Conservation (phyloP, 495 filamentous ascomycete species). For the Bombardia bombarda region DNA sequence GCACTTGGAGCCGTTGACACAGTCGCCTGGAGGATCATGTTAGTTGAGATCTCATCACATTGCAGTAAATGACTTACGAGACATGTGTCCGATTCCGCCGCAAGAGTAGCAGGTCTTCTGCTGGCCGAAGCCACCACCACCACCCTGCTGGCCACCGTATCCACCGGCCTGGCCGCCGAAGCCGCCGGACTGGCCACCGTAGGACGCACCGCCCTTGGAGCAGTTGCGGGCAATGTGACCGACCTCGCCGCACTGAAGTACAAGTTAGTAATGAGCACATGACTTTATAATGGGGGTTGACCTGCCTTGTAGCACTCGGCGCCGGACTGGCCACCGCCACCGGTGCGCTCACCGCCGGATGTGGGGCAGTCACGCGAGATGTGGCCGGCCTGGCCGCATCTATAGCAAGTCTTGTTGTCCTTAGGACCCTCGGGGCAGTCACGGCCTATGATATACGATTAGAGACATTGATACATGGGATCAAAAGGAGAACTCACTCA, state of each 20-base stretch:
- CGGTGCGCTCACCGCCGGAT: slow-evolving; percentile 33
- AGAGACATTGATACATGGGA: slow-evolving; percentile 3
- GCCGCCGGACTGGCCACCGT: slow-evolving; percentile 34
- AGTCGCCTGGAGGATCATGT: slow-evolving; percentile 50
- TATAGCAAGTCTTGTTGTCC: slow-evolving; percentile 89
- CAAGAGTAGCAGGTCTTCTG: slow-evolving; percentile 97
- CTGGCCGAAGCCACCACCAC: slow-evolving; percentile 76
- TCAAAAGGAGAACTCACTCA: slow-evolving; percentile 52
- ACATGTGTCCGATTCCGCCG: slow-evolving; percentile 94
- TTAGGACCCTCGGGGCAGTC: slow-evolving; percentile 85
- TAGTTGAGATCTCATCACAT: background rate
- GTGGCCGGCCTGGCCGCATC: slow-evolving; percentile 81
- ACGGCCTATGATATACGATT: slow-evolving; percentile 49
- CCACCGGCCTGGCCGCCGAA: slow-evolving; percentile 43
- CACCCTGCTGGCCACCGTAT: slow-evolving; percentile 64
- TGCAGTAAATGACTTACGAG: slow-evolving; percentile 52
- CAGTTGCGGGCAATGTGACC: slow-evolving; percentile 98
- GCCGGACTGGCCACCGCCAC: slow-evolving; percentile 33
- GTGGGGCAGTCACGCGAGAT: slow-evolving; percentile 84
- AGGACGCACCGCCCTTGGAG: slow-evolving; percentile 52
- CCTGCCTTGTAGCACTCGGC: slow-evolving; percentile 84
- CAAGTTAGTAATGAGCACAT: background rate
- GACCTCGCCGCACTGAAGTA: slow-evolving; percentile 69
- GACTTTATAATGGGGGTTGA: background rate
- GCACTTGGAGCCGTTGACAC: slow-evolving; percentile 98